Evolutionary conservation across 768 basidiomycete species (phyloP).

Genomic region (Galerina sulciceps): DNA sequence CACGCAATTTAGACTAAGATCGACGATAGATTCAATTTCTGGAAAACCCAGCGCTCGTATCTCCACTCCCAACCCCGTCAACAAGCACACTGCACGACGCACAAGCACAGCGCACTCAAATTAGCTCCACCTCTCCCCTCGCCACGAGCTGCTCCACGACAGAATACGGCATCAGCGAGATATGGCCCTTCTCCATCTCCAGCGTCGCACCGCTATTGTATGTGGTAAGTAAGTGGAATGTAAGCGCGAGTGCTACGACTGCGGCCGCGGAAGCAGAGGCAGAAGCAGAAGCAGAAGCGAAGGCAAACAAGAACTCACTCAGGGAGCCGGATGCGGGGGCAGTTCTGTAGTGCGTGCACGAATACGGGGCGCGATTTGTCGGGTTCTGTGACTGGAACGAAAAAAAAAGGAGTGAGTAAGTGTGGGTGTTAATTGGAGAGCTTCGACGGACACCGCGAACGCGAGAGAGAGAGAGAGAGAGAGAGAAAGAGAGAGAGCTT

Average conservation of each 20-base stretch:
- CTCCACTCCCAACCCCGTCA: too few species aligned
- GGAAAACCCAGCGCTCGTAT: too few species aligned
- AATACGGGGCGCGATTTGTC: slow-evolving; percentile 81
- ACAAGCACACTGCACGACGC: too few species aligned
- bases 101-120: too few species aligned
- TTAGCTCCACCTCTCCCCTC: slow-evolving; percentile 76
- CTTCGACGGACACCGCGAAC: slow-evolving; percentile 11
- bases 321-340: slow-evolving; percentile 67
- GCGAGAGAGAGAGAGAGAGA: too few species aligned
- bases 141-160: slow-evolving; percentile 76
- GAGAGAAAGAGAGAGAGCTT: too few species aligned
- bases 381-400: slow-evolving; percentile 71
- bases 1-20: too few species aligned
- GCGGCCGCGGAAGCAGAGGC: too few species aligned
- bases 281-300: too few species aligned
- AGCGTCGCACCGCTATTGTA: slow-evolving; percentile 62
- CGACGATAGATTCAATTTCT: too few species aligned
- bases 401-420: too few species aligned
- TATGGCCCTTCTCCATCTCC: slow-evolving; percentile 80
- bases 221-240: neutral
- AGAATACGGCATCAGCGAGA: slow-evolving; percentile 78
- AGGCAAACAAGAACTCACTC: slow-evolving; percentile 54
- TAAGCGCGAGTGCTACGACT: too few species aligned
- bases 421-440: neutral
- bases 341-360: slow-evolving; percentile 74